Base-by-base conservation (phyloP, 805 yeast species). In the Candida rishiriensis region DNA sequence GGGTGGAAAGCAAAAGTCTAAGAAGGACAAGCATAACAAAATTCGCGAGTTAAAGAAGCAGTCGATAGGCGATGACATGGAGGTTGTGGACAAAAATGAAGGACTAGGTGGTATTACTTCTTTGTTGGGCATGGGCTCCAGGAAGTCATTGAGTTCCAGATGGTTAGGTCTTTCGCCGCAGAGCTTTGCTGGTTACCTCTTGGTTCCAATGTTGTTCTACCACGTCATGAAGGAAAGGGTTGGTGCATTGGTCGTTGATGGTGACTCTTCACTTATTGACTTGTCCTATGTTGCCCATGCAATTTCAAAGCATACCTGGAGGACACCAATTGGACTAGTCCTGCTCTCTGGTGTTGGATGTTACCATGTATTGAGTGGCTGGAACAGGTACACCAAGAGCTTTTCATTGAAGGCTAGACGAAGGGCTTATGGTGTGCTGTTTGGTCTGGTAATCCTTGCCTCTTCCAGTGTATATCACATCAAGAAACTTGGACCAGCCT, bases 81-180 rank as follows among this genome's bases (percentile, higher is more conserved):
- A 42, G 35, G 54, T 48, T 18, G 44, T 40, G 34, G 66, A 65
- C 31, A 60, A 75, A 29, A 78, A 75, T 43, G 68, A 71, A 40
- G 88, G 88, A 0, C 61, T 82, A n/a, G 83, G 83, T 7, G 88
- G 88, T 1, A 65, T 82, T 36, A 62, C 75, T 2, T 68, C 78
- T n/a, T 47, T 78, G 10, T 51, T 80, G 13, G 86, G 86, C 0
- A 57, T 78, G 16, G 85, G 85, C 1, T 63, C 74, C 21, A 69
- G 73, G 48, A 69, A 64, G 46, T 72, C 82, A 6, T 58, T 69
- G 44, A 68, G 75, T 5, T 69, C 70, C 14, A 61, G 68, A 39
- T 55, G 53, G 33, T 55, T 76, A 10, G 83, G 83, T 0, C 48
- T 76, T 5, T 64, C 85, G 2, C 88, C 88, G 2, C 59, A 80